These are phyloP conservation scores for Penicillium malachiteum DNA, from an alignment of 495 filamentous ascomycete species.

Conservation along the genomic window DNA sequence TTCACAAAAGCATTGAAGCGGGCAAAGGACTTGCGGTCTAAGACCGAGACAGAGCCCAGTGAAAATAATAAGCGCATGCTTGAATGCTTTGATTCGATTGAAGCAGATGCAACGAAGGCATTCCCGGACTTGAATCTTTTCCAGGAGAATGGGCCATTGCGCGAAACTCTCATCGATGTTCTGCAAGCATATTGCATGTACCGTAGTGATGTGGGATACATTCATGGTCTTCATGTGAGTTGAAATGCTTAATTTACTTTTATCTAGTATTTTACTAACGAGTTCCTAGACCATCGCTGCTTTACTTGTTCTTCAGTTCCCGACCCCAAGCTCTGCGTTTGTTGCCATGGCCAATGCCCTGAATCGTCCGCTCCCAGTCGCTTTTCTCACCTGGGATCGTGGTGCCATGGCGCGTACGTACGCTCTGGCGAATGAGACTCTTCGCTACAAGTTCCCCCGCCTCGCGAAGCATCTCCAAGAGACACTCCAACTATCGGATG, in stretches of 20 bases:
- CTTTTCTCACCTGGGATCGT: conserved; percentile 78
- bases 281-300: conserved; percentile 63
- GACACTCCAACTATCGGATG: conserved; percentile 42
- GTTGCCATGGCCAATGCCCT: conserved; percentile 81
- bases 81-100: conserved; percentile 69
- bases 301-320: conserved; percentile 80
- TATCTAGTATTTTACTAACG: not conserved
- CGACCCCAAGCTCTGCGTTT: conserved; percentile 70
- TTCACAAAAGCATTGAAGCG: conserved; percentile 77
- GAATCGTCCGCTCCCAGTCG: conserved; percentile 83
- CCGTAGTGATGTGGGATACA: conserved; percentile 87
- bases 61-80: conserved; percentile 49
- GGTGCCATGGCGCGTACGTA: conserved; percentile 71
- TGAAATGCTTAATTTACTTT: not conserved
- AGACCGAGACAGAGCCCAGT: conserved; percentile 39
- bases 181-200: conserved; percentile 91
- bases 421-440: conserved; percentile 64
- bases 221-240: conserved; percentile 68
- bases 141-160: conserved; percentile 71
- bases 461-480: conserved; percentile 67
- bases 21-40: conserved; percentile 63
- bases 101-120: conserved; percentile 64
- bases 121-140: conserved; percentile 86
- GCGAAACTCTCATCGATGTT: conserved; percentile 73
- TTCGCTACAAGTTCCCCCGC: conserved; percentile 68